Evolutionary conservation across 495 filamentous ascomycete genomes (phyloP).

Genomic region (Neurospora sp.): DNA sequence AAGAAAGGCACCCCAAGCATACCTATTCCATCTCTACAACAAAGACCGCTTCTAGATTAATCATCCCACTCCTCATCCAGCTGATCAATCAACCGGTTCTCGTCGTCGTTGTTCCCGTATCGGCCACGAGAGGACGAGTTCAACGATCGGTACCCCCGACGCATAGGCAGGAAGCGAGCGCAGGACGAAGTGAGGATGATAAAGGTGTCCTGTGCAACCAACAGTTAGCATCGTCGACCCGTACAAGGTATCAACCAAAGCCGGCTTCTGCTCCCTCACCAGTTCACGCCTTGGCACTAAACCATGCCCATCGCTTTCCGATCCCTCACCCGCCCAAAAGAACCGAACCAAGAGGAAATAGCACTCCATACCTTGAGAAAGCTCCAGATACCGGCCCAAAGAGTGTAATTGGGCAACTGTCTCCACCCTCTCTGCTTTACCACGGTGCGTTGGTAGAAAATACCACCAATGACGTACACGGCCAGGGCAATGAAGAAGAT

Average conservation of each 20-base stretch:
- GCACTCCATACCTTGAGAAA: slow-evolving; percentile 58
- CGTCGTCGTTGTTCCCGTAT: slow-evolving; percentile 56
- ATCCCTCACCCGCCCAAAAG: background rate
- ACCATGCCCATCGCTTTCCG: background rate
- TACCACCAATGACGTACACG: slow-evolving; percentile 85
- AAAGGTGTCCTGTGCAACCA: slow-evolving; percentile 57
- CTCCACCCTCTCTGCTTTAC: slow-evolving; percentile 92
- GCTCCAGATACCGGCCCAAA: slow-evolving; percentile 82
- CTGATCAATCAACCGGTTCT: slow-evolving; percentile 91
- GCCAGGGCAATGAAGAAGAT: slow-evolving; percentile 77
- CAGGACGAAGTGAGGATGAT: slow-evolving; percentile 72
- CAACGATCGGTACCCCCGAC: slow-evolving; percentile 54
- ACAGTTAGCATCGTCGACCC: slow-evolving; percentile 1
- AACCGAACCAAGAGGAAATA: background rate
- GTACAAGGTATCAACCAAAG: background rate
- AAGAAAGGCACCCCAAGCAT: background rate
- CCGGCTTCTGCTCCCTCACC: background rate
- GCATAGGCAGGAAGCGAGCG: slow-evolving; percentile 50
- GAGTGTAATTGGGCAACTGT: slow-evolving; percentile 85
- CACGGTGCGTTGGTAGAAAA: slow-evolving; percentile 91
- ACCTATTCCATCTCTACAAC: background rate
- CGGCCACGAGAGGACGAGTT: slow-evolving; percentile 36
- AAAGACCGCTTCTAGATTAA: slow-evolving; percentile 6
- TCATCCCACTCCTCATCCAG: slow-evolving; percentile 86
- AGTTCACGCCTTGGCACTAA: background rate